These are phyloP conservation scores for Pythium pectinolyticum DNA, from an alignment of 352 stramenopile species.

Conservation along the genomic window DNA sequence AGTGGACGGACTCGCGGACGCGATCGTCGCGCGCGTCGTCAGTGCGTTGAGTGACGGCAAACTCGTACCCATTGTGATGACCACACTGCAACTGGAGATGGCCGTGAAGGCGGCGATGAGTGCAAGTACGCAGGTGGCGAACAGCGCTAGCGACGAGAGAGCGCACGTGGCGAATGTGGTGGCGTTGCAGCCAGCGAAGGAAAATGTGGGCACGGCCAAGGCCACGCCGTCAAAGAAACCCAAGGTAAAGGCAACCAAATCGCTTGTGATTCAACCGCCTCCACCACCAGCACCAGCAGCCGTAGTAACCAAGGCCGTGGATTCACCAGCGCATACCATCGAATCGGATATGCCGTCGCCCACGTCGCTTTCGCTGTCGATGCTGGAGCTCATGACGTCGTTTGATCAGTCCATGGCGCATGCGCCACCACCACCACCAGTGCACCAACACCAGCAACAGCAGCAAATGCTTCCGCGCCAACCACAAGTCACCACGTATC, in stretches of 20 bases:
- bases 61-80: conserved; percentile 15
- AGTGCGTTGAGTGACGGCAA: background rate
- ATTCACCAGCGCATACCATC: background rate
- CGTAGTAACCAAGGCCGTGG: background rate
- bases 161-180: background rate
- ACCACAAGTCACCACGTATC: background rate
- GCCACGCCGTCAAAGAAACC: background rate
- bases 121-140: background rate
- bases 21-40: background rate
- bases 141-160: background rate
- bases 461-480: background rate
- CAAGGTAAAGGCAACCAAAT: background rate
- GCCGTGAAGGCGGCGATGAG: conserved; percentile 13
- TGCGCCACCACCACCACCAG: background rate
- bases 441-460: background rate
- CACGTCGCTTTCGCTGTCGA: conserved; percentile 9
- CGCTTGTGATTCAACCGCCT: no score
- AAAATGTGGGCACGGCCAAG: conserved; percentile 3
- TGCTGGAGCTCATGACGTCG: background rate
- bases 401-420: background rate
- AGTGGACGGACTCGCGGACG: conserved; percentile 17
- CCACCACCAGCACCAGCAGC: no score
- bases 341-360: background rate
- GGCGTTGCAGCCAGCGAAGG: background rate
- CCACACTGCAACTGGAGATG: conserved; percentile 5